Evolutionary conservation across 805 yeast genomes (phyloP), one percentile per base, ranked within the genome.

Genomic region (Spencermartinsiella europaea): DNA sequence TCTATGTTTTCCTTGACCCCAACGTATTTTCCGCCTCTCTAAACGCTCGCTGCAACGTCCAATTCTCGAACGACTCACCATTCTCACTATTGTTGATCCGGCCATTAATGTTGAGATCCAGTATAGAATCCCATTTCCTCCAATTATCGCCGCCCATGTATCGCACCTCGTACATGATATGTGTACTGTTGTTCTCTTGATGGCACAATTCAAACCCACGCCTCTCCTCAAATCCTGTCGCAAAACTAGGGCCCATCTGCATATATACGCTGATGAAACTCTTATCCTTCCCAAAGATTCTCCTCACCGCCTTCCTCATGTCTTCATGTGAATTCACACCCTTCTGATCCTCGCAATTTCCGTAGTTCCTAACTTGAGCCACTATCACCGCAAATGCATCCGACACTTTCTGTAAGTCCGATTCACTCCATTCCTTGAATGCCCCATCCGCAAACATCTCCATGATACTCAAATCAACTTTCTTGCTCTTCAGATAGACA

Each of bases 41-140:
- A n/a, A n/a, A n/a, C n/a, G n/a, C n/a, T n/a, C n/a, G n/a, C n/a
- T n/a, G n/a, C n/a, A n/a, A n/a, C n/a, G n/a, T n/a, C n/a, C n/a
- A n/a, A n/a, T n/a, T n/a, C n/a, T n/a, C n/a, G n/a, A n/a, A n/a
- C n/a, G n/a, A n/a, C n/a, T n/a, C n/a, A n/a, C n/a, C n/a, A n/a
- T n/a, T n/a, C n/a, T n/a, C n/a, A n/a, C n/a, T n/a, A n/a, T 15
- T 37, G n/a, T n/a, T n/a, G n/a, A n/a, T n/a, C n/a, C n/a, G n/a
- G 40, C 40, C 16, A 12, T 46, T 45, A 16, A 41, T 40, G 12
- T 4, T 4, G n/a, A 34, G 34, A n/a, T 41, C 12, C 4, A 21
- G 7, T 21, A 21, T 7, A 22, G 40, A 45, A 16, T 28, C 22
- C 5, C 5, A 12, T 5, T 31, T 28, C 35, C 40, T 34, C 12